These are phyloP conservation scores for Alternaria ventricosa DNA, from an alignment of 2,329 filamentous ascomycete genomes.

Conservation along the genomic window DNA sequence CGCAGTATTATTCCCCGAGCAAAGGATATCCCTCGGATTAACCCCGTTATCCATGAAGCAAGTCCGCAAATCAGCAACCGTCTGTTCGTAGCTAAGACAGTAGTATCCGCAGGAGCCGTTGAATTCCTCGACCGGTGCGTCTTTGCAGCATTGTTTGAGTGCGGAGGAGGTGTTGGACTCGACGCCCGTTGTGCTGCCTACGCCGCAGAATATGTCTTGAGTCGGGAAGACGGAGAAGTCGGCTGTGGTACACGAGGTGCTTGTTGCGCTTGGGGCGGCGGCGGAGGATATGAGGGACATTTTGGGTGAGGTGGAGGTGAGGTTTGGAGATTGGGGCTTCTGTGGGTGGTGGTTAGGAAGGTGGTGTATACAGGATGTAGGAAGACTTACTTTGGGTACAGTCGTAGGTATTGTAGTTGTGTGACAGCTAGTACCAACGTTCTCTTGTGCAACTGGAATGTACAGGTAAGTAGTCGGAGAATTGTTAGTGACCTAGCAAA, in stretches of 20 bases:
- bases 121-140: constrained; percentile 37
- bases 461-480: background rate
- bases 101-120: constrained; percentile 40
- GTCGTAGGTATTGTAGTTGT: background rate
- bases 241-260: constrained; percentile 28
- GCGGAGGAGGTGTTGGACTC: constrained; percentile 33
- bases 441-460: background rate
- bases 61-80: constrained; percentile 32
- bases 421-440: background rate
- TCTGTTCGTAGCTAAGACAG: constrained; percentile 38
- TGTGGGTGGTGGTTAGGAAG: background rate
- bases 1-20: constrained; percentile 33
- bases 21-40: constrained; percentile 28
- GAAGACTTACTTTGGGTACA: background rate
- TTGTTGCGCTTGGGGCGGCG: constrained; percentile 20
- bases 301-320: background rate
- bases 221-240: constrained; percentile 37
- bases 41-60: constrained; percentile 40
- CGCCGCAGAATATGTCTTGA: constrained; percentile 36
- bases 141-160: constrained; percentile 41
- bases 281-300: constrained; percentile 31
- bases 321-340: background rate
- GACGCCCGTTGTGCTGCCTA: constrained; percentile 31
- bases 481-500: background rate
- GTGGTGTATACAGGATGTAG: background rate